phyloP scores from a whole-genome alignment of 140 eudicot species.

The Anethum foeniculum region DNA sequence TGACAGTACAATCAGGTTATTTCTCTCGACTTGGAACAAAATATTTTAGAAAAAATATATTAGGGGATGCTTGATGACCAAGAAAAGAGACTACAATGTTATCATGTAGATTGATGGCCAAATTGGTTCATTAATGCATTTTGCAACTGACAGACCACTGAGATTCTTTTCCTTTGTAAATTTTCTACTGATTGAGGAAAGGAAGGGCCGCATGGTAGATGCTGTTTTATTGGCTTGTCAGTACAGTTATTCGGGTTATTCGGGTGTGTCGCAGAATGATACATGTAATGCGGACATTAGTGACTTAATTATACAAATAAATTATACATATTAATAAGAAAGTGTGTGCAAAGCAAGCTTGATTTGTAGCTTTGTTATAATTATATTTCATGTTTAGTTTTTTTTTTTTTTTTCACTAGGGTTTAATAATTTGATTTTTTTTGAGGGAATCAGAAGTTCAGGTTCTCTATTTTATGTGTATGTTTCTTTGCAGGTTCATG shows the following conservation, averaged over 20 bases:
- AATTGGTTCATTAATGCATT: background rate
- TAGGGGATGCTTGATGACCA: background rate
- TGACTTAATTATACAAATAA: background rate
- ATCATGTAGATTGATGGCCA: background rate
- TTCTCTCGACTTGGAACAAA: background rate
- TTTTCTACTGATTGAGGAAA: background rate
- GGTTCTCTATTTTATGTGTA: background rate
- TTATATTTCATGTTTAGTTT: background rate
- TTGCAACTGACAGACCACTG: background rate
- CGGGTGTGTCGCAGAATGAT: background rate
- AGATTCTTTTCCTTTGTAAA: background rate
- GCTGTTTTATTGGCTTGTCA: background rate
- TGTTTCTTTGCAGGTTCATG: constrained; percentile 59
- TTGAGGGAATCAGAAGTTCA: background rate
- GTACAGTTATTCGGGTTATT: too few relatives aligned
- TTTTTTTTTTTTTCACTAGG: background rate
- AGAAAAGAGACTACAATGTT: background rate
- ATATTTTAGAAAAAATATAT: background rate
- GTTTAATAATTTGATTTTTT: background rate
- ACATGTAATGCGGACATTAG: background rate
- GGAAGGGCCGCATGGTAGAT: background rate
- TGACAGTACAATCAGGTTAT: background rate
- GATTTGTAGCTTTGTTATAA: background rate
- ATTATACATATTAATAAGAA: background rate
- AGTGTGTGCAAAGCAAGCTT: background rate